phyloP scores from a whole-genome alignment of 768 basidiomycete species.

The Termitomyces sp. region DNA sequence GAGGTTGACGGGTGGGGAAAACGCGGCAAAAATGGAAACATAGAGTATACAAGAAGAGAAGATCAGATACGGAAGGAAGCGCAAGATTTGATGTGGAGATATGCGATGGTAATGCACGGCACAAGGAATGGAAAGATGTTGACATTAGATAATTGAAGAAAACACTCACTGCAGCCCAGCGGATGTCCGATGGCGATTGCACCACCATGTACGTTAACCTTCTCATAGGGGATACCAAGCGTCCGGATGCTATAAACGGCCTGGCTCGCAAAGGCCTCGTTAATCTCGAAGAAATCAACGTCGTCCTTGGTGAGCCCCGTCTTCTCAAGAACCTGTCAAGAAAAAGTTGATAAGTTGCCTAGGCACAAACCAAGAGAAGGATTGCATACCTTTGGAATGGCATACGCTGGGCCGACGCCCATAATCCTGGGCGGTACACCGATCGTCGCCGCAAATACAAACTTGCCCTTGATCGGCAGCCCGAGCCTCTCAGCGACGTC shows the following conservation, averaged over 20 bases:
- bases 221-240: slow-evolving; percentile 67
- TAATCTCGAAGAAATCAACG: slow-evolving; percentile 89
- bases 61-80: too few relatives aligned
- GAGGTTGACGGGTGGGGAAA: too few relatives aligned
- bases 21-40: too few relatives aligned
- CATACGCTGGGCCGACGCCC: slow-evolving; percentile 89
- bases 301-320: slow-evolving; percentile 63
- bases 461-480: slow-evolving; percentile 86
- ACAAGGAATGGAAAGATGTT: too few relatives aligned
- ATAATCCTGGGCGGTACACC: slow-evolving; percentile 87
- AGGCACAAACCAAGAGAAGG: too few relatives aligned
- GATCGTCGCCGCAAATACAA: slow-evolving; percentile 58
- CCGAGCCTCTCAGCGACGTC: slow-evolving; percentile 77
- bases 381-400: slow-evolving; percentile 54
- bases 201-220: slow-evolving; percentile 85
- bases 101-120: too few relatives aligned
- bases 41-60: too few relatives aligned
- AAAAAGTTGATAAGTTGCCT: too few relatives aligned
- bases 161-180: slow-evolving; percentile 69
- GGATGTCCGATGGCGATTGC: slow-evolving; percentile 91
- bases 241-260: slow-evolving; percentile 71
- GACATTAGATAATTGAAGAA: too few relatives aligned
- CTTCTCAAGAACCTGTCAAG: slow-evolving; percentile 45
- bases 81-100: too few relatives aligned
- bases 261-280: slow-evolving; percentile 86